Base-by-base conservation (phyloP, 1,139 yeast species). In the Lodderomyces orthopsilosis region DNA sequence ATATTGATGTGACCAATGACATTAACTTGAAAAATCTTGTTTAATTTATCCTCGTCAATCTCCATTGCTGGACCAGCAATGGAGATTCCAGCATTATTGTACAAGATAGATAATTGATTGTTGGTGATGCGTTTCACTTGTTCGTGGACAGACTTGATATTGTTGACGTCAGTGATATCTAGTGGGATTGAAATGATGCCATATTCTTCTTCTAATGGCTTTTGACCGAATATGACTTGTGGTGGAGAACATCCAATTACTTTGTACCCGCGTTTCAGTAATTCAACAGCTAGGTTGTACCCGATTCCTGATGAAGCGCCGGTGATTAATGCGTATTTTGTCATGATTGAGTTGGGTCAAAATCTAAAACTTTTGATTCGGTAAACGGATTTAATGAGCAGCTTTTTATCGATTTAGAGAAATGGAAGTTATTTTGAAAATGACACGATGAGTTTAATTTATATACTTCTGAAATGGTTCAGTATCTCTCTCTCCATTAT, bases 271-370 rank as follows among this genome's bases (percentile, higher is more conserved):
- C 54, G 53, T 45, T 57, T 57, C 27, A 60, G 51, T 36, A 70
- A 56, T 10, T 57, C 58, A 18, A 53, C 53, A 6, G 69, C 56
- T 39, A 68, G 41, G 8, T 61, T 59, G 45, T 57, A 65, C 2
- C 75, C 75, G 42, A 70, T 70, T 3, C 75, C 75, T 3, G 70
- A 62, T 2, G 73, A 65, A 1, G 74, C 71, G 1, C 75, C 75
- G 1, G 71, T 59, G 17, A 70, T 55, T 4, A 70, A 55, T 4
- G 74, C 75, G 51, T 57, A 51, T 37, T 51, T 50, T n/a, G 23
- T 21, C 23, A 21, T 21, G 5, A 8, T 21, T 21, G 23, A 8
- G 23, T 21, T n/a, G n/a, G n/a, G n/a, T n/a, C n/a, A n/a, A n/a
- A n/a, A n/a, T n/a, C n/a, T n/a, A n/a, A n/a, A n/a, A n/a, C n/a